A percentile compares a stretch with the other conserved stretches of the same genome.
Evolutionary conservation across 1,139 yeast species (phyloP).

Genomic region (Zhuliangozyma blackwelliae): DNA sequence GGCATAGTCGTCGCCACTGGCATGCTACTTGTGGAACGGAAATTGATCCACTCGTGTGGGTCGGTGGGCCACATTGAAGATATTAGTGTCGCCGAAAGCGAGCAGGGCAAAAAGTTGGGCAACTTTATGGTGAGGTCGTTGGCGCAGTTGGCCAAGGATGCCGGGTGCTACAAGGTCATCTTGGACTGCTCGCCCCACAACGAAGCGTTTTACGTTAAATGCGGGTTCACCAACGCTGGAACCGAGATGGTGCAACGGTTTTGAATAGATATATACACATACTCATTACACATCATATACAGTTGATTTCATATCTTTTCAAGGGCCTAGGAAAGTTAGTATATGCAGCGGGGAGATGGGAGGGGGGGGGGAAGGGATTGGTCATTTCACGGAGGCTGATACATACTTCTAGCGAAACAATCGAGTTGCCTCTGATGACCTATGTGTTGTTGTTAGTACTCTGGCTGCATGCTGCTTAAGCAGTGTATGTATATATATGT

Average conservation of each 20-base stretch:
- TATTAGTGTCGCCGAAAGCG: slow-evolving; percentile 69
- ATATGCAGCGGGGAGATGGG: too few relatives aligned
- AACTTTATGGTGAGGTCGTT: slow-evolving; percentile 58
- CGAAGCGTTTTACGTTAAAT: slow-evolving; percentile 83
- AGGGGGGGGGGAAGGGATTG: too few relatives aligned
- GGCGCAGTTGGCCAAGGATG: slow-evolving; percentile 51
- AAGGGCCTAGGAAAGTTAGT: slow-evolving; percentile 18
- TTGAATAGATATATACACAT: slow-evolving; percentile 2
- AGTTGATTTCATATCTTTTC: slow-evolving; percentile 18
- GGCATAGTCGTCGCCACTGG: slow-evolving; percentile 48
- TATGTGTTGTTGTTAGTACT: slow-evolving; percentile 23
- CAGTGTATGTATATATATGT: slow-evolving; percentile 10
- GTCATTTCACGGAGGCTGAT: not conserved
- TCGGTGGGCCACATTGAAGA: slow-evolving; percentile 93
- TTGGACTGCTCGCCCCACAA: slow-evolving; percentile 84
- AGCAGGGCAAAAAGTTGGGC: slow-evolving; percentile 86
- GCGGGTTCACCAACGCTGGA: slow-evolving; percentile 67
- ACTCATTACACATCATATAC: too few relatives aligned
- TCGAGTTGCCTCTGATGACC: slow-evolving; percentile 60
- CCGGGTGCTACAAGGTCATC: slow-evolving; percentile 83
- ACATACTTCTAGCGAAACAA: slow-evolving; percentile 54
- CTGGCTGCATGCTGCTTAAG: not conserved
- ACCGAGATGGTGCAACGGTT: slow-evolving; percentile 59
- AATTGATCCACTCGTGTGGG: slow-evolving; percentile 75
- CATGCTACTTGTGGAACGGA: slow-evolving; percentile 52